Evolutionary conservation across 441 rosid genomes (phyloP).

Genomic region (Gossypium trilobum): DNA sequence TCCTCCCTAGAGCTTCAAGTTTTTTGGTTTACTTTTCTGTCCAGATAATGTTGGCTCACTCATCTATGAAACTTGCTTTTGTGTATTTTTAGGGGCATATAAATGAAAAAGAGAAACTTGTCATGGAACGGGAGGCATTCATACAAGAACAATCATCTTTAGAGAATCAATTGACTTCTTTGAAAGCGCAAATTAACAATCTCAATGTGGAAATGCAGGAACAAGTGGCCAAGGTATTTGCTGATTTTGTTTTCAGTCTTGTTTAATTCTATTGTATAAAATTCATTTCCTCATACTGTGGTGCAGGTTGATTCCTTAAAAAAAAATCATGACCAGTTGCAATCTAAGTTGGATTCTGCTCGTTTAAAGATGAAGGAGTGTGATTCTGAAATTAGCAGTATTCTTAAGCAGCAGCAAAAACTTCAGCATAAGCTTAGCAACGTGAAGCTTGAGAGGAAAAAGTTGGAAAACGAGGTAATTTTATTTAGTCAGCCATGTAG

Average conservation of each 20-base stretch:
- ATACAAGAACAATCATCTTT: conserved; percentile 56
- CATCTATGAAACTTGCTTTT: conserved; percentile 18
- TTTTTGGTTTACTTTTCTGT: neutral
- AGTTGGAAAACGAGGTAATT: conserved; percentile 90
- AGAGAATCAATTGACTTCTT: conserved; percentile 65
- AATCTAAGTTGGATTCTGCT: conserved; percentile 56
- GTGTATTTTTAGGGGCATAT: conserved; percentile 49
- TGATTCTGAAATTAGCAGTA: conserved; percentile 72
- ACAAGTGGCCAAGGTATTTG: conserved; percentile 61
- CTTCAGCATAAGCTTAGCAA: conserved; percentile 65
- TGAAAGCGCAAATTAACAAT: conserved; percentile 51
- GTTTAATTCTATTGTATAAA: conserved; percentile 2
- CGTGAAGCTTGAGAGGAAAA: conserved; percentile 78
- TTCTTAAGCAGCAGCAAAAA: conserved; percentile 63
- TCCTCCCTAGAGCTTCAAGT: neutral
- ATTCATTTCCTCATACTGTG: conserved; percentile 15
- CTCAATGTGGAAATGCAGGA: conserved; percentile 61
- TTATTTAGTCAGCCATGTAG: neutral
- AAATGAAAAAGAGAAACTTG: conserved; percentile 72
- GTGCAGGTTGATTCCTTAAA: conserved; percentile 57
- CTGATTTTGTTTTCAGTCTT: conserved; percentile 6
- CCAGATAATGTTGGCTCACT: neutral
- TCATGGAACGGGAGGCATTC: conserved; percentile 91
- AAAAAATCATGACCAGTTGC: conserved; percentile 51
- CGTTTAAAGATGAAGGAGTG: conserved; percentile 86